Conservation (phyloP, 495 filamentous ascomycete genomes). For the Podospora australis region DNA sequence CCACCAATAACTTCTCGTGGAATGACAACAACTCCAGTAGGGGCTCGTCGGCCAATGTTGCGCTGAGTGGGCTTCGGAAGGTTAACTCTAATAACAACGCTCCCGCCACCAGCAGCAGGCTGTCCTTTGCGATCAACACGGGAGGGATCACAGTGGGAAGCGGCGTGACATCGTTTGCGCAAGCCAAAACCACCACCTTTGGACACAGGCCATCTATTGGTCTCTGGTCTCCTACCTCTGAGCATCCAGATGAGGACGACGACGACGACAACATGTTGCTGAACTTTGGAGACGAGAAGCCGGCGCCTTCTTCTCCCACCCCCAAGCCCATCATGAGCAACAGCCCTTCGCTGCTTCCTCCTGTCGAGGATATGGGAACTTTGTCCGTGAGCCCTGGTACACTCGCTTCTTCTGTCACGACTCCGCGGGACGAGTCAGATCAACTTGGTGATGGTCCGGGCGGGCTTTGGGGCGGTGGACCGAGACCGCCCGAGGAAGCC, state of each 20-base stretch:
- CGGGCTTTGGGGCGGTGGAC: constrained; percentile 33
- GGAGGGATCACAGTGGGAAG: constrained; percentile 33
- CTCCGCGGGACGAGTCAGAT: constrained; percentile 5
- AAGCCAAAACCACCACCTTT: constrained; percentile 16
- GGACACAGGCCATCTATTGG: constrained; percentile 24
- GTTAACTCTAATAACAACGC: constrained; percentile 9
- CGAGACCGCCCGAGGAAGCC: constrained; percentile 30
- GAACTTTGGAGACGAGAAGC: constrained; percentile 35
- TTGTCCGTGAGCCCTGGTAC: not conserved
- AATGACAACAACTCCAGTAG: constrained; percentile 20
- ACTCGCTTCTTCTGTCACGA: not conserved
- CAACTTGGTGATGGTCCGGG: constrained; percentile 20
- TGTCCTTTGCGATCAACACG: constrained; percentile 4
- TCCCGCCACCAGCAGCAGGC: not conserved
- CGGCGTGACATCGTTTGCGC: constrained; percentile 26
- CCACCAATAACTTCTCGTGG: constrained; percentile 26
- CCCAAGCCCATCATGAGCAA: not conserved
- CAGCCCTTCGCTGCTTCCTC: not conserved
- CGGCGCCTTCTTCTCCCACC: not conserved
- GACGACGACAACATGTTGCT: constrained; percentile 40
- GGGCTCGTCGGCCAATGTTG: constrained; percentile 26
- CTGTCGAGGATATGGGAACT: not conserved
- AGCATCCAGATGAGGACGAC: constrained; percentile 27
- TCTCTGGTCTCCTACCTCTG: constrained; percentile 30
- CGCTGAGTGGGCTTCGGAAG: constrained; percentile 28